Percentiles rank a stretch among this genome's conserved stretches.
Evolutionary conservation across 192 early-diverging fungal species (phyloP).

Genomic region (Radiomyces spectabilis): DNA sequence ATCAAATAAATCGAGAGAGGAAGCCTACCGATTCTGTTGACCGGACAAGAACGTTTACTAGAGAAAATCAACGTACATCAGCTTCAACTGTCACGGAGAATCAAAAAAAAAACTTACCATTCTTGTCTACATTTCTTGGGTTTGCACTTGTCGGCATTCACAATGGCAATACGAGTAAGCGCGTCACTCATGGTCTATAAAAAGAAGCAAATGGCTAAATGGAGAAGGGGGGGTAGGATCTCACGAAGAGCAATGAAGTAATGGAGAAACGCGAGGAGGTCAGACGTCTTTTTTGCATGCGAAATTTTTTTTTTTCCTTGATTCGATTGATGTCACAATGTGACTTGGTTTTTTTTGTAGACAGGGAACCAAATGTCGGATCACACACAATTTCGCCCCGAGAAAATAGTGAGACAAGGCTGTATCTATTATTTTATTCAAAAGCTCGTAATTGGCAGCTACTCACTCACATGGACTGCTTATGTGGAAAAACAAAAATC

Average conservation of each 20-base stretch:
- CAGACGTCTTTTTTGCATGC: too few species aligned
- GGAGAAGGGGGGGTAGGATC: constrained; percentile 1
- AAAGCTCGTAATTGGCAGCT: too few species aligned
- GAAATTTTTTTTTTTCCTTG: constrained; percentile 7
- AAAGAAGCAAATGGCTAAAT: background rate
- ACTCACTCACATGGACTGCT: too few species aligned
- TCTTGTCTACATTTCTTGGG: constrained; percentile 98
- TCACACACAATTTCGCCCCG: too few species aligned
- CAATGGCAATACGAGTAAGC: constrained; percentile 90
- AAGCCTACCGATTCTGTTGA: constrained; percentile 95
- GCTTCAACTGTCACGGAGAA: too few species aligned
- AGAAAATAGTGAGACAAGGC: too few species aligned
- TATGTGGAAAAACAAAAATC: too few species aligned
- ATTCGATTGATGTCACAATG: too few species aligned
- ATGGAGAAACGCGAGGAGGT: background rate
- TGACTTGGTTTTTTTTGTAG: too few species aligned
- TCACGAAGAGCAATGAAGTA: constrained; percentile 1
- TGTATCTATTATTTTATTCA: too few species aligned
- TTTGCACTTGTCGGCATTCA: constrained; percentile 93
- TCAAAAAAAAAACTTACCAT: constrained; percentile 38
- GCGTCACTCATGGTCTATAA: constrained; percentile 67
- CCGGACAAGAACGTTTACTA: constrained; percentile 88
- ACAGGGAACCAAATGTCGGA: constrained; percentile 1
- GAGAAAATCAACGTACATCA: background rate
- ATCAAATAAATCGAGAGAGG: too few species aligned